Conservation (phyloP, 495 filamentous ascomycete species). For the Aspergillus cavernicola region DNA sequence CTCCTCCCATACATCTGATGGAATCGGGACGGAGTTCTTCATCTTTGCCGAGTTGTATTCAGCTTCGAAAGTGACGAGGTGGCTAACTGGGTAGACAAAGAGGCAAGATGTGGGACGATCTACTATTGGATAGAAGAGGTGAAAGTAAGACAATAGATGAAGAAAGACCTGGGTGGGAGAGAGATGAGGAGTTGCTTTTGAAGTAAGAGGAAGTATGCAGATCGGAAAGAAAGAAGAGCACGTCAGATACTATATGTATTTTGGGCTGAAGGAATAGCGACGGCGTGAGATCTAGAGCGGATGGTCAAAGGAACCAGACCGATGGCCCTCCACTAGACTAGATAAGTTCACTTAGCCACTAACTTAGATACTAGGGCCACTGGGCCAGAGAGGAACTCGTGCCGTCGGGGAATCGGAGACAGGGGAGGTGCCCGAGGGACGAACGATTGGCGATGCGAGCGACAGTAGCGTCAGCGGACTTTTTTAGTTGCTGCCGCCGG, state of each 20-base stretch:
- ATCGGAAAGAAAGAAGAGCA: slow-evolving; percentile 11
- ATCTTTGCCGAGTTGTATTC: slow-evolving; percentile 17
- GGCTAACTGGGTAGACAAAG: not conserved
- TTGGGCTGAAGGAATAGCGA: not conserved
- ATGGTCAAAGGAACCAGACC: slow-evolving; percentile 5
- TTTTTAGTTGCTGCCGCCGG: slow-evolving; percentile 19
- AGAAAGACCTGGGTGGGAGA: slow-evolving; percentile 3
- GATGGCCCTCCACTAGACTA: not conserved
- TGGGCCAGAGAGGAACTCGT: not conserved
- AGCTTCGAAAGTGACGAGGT: not conserved
- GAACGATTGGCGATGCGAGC: slow-evolving; percentile 6
- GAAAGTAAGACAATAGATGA: not conserved
- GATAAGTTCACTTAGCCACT: too few species aligned
- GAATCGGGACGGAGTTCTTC: slow-evolving; percentile 41
- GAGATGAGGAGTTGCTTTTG: slow-evolving; percentile 1
- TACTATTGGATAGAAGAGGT: slow-evolving; percentile 2
- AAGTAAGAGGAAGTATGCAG: slow-evolving; percentile 4
- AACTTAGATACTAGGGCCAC: too few species aligned
- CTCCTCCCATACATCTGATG: slow-evolving; percentile 48
- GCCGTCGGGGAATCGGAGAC: slow-evolving; percentile 13
- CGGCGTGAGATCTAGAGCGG: slow-evolving; percentile 2
- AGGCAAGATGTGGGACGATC: too few species aligned
- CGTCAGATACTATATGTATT: slow-evolving; percentile 17
- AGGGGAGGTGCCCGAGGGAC: slow-evolving; percentile 21
- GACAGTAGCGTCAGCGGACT: slow-evolving; percentile 7